A percentile compares a stretch with the other conserved stretches of the same genome.
Evolutionary conservation across 2,329 filamentous ascomycete species (phyloP).

Genomic region (Dactylonectria estremocensis): DNA sequence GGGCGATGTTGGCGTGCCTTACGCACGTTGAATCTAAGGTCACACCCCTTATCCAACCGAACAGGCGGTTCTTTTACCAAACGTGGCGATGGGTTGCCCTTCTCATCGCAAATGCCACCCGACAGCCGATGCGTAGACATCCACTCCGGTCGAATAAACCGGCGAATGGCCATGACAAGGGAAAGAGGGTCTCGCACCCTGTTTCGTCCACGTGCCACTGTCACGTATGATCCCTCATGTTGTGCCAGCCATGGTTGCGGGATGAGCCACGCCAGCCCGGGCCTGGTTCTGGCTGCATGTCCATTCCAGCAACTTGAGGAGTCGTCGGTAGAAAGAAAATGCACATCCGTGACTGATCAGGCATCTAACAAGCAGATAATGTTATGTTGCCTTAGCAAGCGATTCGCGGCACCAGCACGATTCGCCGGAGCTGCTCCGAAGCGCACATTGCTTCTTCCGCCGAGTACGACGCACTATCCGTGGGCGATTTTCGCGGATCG

Average conservation of each 20-base stretch:
- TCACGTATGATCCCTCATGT: constrained; percentile 32
- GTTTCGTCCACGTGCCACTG: constrained; percentile 27
- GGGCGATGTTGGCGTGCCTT: constrained; percentile 13
- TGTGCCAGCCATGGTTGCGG: constrained; percentile 9
- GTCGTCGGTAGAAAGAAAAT: constrained; percentile 1
- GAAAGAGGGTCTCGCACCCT: constrained; percentile 19
- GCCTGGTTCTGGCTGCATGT: constrained; percentile 23
- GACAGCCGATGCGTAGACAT: constrained; percentile 22
- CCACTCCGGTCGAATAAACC: constrained; percentile 17
- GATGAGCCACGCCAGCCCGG: constrained; percentile 31
- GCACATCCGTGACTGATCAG: not conserved
- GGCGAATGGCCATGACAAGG: constrained; percentile 6
- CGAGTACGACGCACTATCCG: not conserved
- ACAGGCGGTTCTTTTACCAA: constrained; percentile 25
- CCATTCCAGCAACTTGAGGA: constrained; percentile 11
- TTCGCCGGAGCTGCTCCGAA: no score
- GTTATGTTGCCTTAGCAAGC: constrained; percentile 2
- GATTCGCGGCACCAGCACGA: not conserved
- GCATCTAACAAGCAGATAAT: constrained; percentile 10
- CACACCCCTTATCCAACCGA: constrained; percentile 27
- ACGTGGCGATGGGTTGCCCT: constrained; percentile 23
- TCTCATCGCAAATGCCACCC: constrained; percentile 13
- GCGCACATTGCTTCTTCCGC: not conserved
- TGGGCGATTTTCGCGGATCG: not conserved
- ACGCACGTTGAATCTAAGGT: constrained; percentile 23